Base-by-base conservation (phyloP, 805 yeast species). In the Wickerhamiella lipophila region DNA sequence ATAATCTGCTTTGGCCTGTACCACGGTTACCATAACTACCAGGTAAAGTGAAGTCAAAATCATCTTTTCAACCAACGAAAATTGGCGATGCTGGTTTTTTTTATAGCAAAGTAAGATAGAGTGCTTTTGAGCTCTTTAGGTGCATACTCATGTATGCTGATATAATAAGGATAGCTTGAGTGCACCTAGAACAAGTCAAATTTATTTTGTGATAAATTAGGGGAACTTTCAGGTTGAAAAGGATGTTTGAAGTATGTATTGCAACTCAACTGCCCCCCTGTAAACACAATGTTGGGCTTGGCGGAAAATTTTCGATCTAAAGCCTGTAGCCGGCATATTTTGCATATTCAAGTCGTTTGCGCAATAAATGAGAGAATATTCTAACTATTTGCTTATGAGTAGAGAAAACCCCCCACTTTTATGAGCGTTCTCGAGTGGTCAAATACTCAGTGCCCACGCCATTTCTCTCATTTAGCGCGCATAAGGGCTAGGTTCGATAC, bases 1-100 rank as follows among this genome's bases (percentile, higher is more conserved):
- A 25, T 34, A 44, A 30, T 44, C 47, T 9, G 23, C 47, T 15
- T 44, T 44, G 8, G 47, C 47, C 11, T 16, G 15, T 11, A 44
- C 47, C 41, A 35, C n/a, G 18, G 41, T 23, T 18, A 25, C 25
- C 5, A 44, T 4, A n/a, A 44, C 9, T 11, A 23, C 38, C n/a
- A 32, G 19, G 6, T 19, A 15, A 6, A 32, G 18, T 3, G 38
- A 5, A 29, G n/a, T 29, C n/a, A 29, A 9, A 9, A 29, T 29
- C 32, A 29, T 29, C 11, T 29, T 5, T 29, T 11, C 4, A 13
- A 25, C 27, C 32, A 11, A 13, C n/a, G n/a, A 29, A 29, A 29
- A 29, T 11, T 29, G 32, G 12, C 32, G 11, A 4, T 13, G n/a
- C 32, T 13, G 12, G 13, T 3, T 6, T 4, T 29, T 29, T 29